Conservation (phyloP, 2,329 filamentous ascomycete species). For the Stachybotrys chlorohalonatus region DNA sequence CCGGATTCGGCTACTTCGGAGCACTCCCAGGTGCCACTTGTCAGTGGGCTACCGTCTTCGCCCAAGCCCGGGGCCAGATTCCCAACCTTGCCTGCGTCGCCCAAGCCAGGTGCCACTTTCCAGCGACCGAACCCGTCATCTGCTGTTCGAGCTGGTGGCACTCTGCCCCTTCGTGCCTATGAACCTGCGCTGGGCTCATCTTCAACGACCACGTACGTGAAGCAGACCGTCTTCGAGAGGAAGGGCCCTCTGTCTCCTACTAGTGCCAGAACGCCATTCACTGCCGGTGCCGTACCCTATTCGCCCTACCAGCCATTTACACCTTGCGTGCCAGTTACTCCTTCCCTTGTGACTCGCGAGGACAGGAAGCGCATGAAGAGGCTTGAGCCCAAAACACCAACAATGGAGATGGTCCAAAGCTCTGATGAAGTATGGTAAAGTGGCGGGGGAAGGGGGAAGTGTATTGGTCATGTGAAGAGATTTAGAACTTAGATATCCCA, state of each 20-base stretch:
- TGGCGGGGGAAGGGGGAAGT: not conserved
- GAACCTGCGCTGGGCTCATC: constrained; percentile 47
- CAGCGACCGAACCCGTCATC: constrained; percentile 39
- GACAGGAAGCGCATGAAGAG: constrained; percentile 62
- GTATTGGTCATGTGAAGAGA: not conserved
- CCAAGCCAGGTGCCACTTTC: constrained; percentile 42
- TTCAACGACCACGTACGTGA: constrained; percentile 34
- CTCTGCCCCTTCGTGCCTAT: constrained; percentile 52
- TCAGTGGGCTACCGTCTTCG: constrained; percentile 37
- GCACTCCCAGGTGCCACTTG: constrained; percentile 38
- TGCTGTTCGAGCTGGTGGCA: constrained; percentile 46
- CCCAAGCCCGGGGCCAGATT: constrained; percentile 25
- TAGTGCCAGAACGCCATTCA: constrained; percentile 53
- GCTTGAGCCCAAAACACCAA: constrained; percentile 54
- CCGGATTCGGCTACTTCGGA: constrained; percentile 44
- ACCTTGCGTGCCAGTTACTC: constrained; percentile 66
- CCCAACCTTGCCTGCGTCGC: constrained; percentile 36
- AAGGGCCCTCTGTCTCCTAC: constrained; percentile 43
- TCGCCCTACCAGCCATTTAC: constrained; percentile 73
- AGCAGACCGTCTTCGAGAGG: constrained; percentile 57
- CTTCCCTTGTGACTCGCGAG: constrained; percentile 60
- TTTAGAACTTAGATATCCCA: not conserved
- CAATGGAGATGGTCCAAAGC: constrained; percentile 51
- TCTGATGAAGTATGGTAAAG: constrained; percentile 56
- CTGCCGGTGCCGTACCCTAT: constrained; percentile 57